These are phyloP conservation scores for Pezicula radicicola DNA, from an alignment of 2,329 filamentous ascomycete species.

Conservation along the genomic window DNA sequence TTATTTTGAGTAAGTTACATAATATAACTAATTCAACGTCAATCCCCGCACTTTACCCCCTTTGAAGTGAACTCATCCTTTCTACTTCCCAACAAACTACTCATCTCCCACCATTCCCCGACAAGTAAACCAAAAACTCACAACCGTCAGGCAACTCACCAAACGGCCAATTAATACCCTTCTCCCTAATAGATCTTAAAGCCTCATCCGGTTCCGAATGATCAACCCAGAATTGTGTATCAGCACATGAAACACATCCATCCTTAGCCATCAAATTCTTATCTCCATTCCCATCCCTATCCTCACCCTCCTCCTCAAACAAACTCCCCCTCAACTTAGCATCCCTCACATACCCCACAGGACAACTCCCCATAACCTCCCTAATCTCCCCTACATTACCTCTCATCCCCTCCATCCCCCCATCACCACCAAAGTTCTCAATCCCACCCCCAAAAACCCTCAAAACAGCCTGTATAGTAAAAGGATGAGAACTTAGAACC, in stretches of 20 bases:
- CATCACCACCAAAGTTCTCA: not conserved
- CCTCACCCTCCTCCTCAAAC: not conserved
- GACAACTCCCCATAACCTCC: constrained; percentile 6
- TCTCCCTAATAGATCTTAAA: constrained; percentile 2
- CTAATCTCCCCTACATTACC: not conserved
- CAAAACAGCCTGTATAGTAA: constrained; percentile 2
- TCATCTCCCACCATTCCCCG: no score
- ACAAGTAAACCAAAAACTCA: constrained; percentile 6
- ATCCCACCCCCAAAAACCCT: constrained; percentile 2
- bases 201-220: constrained; percentile 8
- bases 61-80: no score
- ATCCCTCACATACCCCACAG: constrained; percentile 7
- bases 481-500: constrained; percentile 7
- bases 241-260: not conserved
- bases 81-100: no score
- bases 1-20: no score
- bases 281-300: not conserved
- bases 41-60: no score
- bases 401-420: not conserved
- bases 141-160: constrained; percentile 9
- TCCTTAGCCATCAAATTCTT: not conserved
- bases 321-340: constrained; percentile 4
- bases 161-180: constrained; percentile 4
- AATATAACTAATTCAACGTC: no score
- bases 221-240: constrained; percentile 12